phyloP scores from a whole-genome alignment of 345 rosid species.

The Ceriops decandra region DNA sequence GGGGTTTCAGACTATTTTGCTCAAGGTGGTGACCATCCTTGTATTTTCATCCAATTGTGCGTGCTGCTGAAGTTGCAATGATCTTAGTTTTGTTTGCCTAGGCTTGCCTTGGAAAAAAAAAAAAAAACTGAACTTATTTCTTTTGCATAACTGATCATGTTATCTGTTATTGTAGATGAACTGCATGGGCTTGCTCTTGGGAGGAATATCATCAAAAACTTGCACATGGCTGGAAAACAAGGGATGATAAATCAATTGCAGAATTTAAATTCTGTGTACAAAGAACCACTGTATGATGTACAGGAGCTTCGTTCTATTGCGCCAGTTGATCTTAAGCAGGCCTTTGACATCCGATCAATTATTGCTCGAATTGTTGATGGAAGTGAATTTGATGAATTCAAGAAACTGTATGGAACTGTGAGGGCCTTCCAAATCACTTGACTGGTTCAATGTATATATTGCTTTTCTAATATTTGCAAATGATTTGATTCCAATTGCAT shows the following conservation, averaged over 20 bases:
- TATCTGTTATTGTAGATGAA: slow-evolving; percentile 58
- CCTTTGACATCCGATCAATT: slow-evolving; percentile 84
- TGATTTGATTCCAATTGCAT: slow-evolving; percentile 14
- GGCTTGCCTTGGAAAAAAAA: not conserved
- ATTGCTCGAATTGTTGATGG: slow-evolving; percentile 93
- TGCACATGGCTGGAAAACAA: slow-evolving; percentile 75
- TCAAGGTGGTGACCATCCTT: slow-evolving; percentile 56
- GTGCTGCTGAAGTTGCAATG: slow-evolving; percentile 21
- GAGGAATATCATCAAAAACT: slow-evolving; percentile 83
- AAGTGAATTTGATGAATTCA: slow-evolving; percentile 95
- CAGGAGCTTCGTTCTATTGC: slow-evolving; percentile 88
- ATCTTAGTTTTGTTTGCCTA: slow-evolving; percentile 10
- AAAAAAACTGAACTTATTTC: not conserved
- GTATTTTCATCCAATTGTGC: slow-evolving; percentile 3
- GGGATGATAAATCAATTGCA: slow-evolving; percentile 35
- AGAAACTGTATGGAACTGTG: slow-evolving; percentile 91
- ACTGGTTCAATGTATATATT: not conserved
- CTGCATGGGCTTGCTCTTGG: slow-evolving; percentile 91
- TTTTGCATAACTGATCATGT: slow-evolving; percentile 7
- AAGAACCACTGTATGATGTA: slow-evolving; percentile 75
- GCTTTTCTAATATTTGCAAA: slow-evolving; percentile 3
- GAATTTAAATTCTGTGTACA: slow-evolving; percentile 34
- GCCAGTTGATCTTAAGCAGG: slow-evolving; percentile 82
- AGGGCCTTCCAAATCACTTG: slow-evolving; percentile 39
- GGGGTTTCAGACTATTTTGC: slow-evolving; percentile 97